A percentile compares a stretch with the other conserved stretches of the same genome.
phyloP scores from a whole-genome alignment of 805 yeast species.

The Yamadazyma takamatsuzukensis region DNA sequence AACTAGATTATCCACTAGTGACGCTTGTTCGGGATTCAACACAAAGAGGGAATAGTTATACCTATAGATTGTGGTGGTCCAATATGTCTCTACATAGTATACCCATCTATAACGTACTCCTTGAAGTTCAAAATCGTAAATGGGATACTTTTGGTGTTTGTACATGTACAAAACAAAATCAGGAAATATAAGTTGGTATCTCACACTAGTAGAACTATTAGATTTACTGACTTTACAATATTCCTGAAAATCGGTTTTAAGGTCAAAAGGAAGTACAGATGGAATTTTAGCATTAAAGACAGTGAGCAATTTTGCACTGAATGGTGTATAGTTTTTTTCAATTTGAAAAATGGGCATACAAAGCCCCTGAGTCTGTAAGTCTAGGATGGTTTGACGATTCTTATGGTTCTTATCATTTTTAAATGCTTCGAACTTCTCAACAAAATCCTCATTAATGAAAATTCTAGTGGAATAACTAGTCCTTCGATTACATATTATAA shows the following conservation, averaged over 20 bases:
- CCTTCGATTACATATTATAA: no score
- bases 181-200: not conserved
- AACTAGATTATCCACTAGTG: not conserved
- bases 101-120: constrained; percentile 3
- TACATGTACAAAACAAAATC: not conserved
- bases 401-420: not conserved
- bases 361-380: not conserved
- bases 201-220: no score
- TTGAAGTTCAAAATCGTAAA: constrained; percentile 1
- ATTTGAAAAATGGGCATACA: not conserved
- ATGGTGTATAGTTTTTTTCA: no score
- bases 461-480: not conserved
- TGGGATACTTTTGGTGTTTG: constrained; percentile 1
- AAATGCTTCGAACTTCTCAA: not conserved
- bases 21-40: not conserved
- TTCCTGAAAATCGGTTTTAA: no score
- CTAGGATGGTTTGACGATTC: not conserved
- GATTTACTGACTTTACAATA: no score
- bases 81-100: not conserved
- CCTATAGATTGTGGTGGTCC: not conserved
- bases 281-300: no score
- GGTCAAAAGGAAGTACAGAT: no score
- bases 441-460: not conserved
- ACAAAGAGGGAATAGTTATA: not conserved
- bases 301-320: no score